Conservation (phyloP, 768 basidiomycete species). For the Leucocoprinus leucothites region DNA sequence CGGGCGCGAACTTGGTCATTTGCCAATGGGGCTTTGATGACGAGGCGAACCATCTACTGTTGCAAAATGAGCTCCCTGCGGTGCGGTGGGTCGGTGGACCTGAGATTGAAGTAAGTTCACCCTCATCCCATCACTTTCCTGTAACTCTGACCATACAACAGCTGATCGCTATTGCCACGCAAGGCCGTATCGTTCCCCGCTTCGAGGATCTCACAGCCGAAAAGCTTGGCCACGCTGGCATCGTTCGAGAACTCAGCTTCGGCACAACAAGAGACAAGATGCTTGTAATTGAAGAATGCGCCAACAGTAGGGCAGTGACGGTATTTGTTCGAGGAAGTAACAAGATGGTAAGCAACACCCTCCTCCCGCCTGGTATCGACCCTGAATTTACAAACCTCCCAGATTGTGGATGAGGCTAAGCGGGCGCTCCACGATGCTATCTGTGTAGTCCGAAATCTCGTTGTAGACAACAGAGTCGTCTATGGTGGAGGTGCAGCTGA, state of each 20-base stretch:
- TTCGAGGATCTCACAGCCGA: slow-evolving; percentile 92
- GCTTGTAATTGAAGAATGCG: slow-evolving; percentile 98
- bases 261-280: slow-evolving; percentile 99
- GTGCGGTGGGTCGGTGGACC: slow-evolving; percentile 99
- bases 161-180: slow-evolving; percentile 98
- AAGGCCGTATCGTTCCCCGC: slow-evolving; percentile 96
- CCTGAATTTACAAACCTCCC: background rate
- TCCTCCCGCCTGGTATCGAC: background rate
- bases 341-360: slow-evolving; percentile 75
- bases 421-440: slow-evolving; percentile 97
- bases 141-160: slow-evolving; percentile 25
- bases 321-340: slow-evolving; percentile 97
- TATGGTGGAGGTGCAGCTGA: slow-evolving; percentile 99
- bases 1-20: slow-evolving; percentile 97
- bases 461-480: slow-evolving; percentile 94
- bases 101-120: slow-evolving; percentile 86
- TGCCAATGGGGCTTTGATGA: slow-evolving; percentile 99
- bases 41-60: slow-evolving; percentile 95
- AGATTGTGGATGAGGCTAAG: slow-evolving; percentile 99
- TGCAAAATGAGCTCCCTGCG: slow-evolving; percentile 97
- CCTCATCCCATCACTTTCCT: background rate
- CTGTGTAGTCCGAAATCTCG: slow-evolving; percentile 93
- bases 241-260: slow-evolving; percentile 92
- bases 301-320: slow-evolving; percentile 93
- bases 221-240: slow-evolving; percentile 91